phyloP scores from a whole-genome alignment of 768 basidiomycete genomes.

The Clavulina sp. region DNA sequence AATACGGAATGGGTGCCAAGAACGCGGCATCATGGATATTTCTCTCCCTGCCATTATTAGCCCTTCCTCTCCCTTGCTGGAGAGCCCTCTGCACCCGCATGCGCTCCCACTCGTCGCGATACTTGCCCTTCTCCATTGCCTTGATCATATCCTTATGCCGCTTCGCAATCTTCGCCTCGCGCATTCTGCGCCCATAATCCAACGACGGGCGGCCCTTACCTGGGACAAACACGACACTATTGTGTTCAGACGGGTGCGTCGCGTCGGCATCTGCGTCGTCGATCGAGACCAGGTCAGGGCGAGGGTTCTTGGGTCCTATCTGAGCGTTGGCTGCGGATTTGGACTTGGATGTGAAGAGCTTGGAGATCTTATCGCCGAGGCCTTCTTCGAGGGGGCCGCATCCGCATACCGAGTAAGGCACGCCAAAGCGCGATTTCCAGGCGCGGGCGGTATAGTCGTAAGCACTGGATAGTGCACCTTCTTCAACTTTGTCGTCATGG shows the following conservation, averaged over 20 bases:
- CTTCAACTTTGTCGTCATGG: constrained; percentile 33
- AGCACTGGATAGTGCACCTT: constrained; percentile 25
- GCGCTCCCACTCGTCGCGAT: constrained; percentile 7
- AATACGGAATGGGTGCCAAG: neutral
- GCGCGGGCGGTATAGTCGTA: constrained; percentile 35
- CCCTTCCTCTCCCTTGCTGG: too few species aligned
- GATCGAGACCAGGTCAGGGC: constrained; percentile 11
- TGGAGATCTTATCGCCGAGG: neutral
- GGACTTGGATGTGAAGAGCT: constrained; percentile 2
- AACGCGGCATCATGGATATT: neutral
- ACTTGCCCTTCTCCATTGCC: constrained; percentile 4
- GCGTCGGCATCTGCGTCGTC: constrained; percentile 9
- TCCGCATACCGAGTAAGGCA: constrained; percentile 41
- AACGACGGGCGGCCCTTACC: constrained; percentile 5
- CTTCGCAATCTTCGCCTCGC: constrained; percentile 5
- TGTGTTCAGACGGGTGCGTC: constrained; percentile 12
- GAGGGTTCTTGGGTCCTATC: constrained; percentile 6
- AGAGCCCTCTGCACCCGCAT: constrained; percentile 4
- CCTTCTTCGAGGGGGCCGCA: constrained; percentile 25
- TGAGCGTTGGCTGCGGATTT: too few species aligned
- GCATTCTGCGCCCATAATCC: constrained; percentile 1
- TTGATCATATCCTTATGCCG: constrained; percentile 4
- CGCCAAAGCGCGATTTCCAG: constrained; percentile 35
- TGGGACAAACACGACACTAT: constrained; percentile 7
- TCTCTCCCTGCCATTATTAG: too few species aligned